phyloP scores from a whole-genome alignment of 2,329 filamentous ascomycete species.

The Penicillium sp. region DNA sequence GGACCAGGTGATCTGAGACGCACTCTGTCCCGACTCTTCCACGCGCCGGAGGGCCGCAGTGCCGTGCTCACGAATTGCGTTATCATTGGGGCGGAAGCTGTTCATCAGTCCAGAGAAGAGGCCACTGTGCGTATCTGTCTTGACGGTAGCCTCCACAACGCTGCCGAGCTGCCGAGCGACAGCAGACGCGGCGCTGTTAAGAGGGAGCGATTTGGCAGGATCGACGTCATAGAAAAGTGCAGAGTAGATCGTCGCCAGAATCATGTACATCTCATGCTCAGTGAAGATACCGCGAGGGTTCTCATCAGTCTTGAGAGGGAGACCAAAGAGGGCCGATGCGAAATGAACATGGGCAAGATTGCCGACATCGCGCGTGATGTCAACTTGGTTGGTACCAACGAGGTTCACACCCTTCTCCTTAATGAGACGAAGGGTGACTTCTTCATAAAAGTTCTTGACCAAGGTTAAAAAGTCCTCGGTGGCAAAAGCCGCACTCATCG shows the following conservation, averaged over 20 bases:
- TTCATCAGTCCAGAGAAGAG: conserved; percentile 50
- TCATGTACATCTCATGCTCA: conserved; percentile 53
- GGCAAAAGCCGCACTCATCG: conserved; percentile 55
- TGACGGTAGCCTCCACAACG: conserved; percentile 60
- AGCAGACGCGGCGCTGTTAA: conserved; percentile 54
- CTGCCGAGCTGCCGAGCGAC: conserved; percentile 55
- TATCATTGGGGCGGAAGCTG: conserved; percentile 46
- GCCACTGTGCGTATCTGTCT: conserved; percentile 51
- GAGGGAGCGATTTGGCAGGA: conserved; percentile 58
- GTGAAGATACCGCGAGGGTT: conserved; percentile 49
- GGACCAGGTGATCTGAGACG: conserved; percentile 63
- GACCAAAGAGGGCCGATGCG: conserved; percentile 49
- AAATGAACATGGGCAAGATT: conserved; percentile 53
- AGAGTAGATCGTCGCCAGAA: conserved; percentile 60
- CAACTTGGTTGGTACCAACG: conserved; percentile 58
- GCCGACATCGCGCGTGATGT: conserved; percentile 58
- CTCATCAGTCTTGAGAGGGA: conserved; percentile 51
- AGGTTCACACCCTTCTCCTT: conserved; percentile 60
- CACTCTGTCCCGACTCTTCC: conserved; percentile 56
- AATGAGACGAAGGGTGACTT: conserved; percentile 57
- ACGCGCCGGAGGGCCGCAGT: conserved; percentile 59
- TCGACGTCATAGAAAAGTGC: conserved; percentile 63
- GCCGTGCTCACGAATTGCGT: conserved; percentile 58
- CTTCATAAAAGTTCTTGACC: conserved; percentile 62
- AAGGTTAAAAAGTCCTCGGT: conserved; percentile 56